Evolutionary conservation across 306 rosid species (phyloP), one percentile per base, ranked within the genome.

Genomic region (Arachis hypogaea): DNA sequence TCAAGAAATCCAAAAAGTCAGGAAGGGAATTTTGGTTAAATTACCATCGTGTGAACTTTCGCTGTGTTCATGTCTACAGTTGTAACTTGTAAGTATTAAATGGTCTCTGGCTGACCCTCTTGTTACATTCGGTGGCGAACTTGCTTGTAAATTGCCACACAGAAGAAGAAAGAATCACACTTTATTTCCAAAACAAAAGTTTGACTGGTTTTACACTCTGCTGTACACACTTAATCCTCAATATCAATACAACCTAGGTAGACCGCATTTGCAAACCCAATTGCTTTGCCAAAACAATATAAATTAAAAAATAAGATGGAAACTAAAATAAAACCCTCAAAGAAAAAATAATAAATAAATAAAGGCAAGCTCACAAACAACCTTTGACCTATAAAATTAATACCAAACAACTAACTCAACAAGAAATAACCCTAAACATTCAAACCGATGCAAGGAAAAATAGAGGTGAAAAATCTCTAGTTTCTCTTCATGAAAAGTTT

Each of bases 161-260:
- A 64, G 46, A n/a, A 58, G n/a, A 45, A 50, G 58, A 66, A 75
- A 79, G 70, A 81, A 79, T 80, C 92, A 82, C 94, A 86, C 94
- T 29, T 82, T 72, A 77, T 81, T 81, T 78, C 79, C 80, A 59
- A 85, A 79, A 85, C 59, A 69, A 81, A 77, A 81, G 83, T 78
- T 78, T 57, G 61, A 75, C 76, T 72, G 80, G 84, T 62, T 77
- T 81, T 87, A 87, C 89, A 81, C 88, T 84, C 93, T 63, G 85
- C 95, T 89, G 89, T 91, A 91, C 95, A 91, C 87, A 79, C 86
- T 79, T 82, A 74, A 86, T 82, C 84, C 91, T 84, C 89, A 78
- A 65, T 55, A 76, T 69, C 83, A 82, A 84, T 80, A 86, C 89
- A 85, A 85, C 89, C 86, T 87, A 87, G 67, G 75, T 65, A 80